Conservation (phyloP, 345 rosid species). For the Hibiscus syriacus region DNA sequence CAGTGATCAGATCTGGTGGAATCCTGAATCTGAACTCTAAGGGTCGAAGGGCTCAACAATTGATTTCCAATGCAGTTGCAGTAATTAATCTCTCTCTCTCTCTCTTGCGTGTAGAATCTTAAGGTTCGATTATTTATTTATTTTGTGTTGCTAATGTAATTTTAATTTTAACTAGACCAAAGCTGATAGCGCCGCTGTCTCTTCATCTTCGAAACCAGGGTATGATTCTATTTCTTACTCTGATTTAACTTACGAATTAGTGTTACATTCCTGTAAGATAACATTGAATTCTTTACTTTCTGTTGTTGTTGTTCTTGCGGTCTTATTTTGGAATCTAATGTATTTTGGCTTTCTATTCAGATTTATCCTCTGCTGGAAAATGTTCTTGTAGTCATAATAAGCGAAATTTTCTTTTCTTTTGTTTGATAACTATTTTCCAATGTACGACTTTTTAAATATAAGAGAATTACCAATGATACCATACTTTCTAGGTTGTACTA, state of each 20-base stretch:
- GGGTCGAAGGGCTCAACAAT: conserved; percentile 31
- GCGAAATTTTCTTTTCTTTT: background rate
- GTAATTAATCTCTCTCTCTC: conserved; percentile 26
- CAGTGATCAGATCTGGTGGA: conserved; percentile 60
- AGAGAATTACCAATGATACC: background rate
- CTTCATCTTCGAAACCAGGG: conserved; percentile 62
- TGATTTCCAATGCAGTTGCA: conserved; percentile 73
- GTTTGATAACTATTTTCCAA: background rate
- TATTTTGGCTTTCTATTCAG: background rate
- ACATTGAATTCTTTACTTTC: background rate
- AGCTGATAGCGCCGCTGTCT: conserved; percentile 41
- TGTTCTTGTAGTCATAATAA: no score
- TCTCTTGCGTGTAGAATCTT: background rate
- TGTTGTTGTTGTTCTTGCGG: background rate
- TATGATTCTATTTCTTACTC: conserved; percentile 11
- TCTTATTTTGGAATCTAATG: background rate
- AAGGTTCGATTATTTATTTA: background rate
- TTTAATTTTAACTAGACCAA: conserved; percentile 40
- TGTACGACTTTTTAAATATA: background rate
- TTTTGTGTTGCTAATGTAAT: background rate
- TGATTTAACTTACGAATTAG: background rate
- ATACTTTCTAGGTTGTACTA: background rate
- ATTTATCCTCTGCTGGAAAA: background rate
- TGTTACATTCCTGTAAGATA: background rate
- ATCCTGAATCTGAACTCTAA: conserved; percentile 29